Conservation (phyloP, 768 basidiomycete species). For the Peribolospora kevripleyi region DNA sequence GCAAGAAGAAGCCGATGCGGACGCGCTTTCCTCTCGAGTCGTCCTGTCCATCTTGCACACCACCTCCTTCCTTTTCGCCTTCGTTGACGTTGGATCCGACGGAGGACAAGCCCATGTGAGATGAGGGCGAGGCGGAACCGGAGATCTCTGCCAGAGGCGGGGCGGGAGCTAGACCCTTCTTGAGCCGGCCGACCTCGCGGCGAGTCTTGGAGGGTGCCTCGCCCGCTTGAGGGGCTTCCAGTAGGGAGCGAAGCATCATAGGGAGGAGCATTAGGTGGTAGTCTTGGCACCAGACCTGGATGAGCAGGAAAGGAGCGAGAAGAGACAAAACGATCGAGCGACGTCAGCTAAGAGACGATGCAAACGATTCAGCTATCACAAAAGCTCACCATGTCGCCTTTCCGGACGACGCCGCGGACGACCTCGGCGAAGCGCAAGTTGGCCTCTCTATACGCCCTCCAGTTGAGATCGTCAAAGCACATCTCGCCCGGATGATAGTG, state of each 20-base stretch:
- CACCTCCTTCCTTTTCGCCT: slow-evolving; percentile 3
- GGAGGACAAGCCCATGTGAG: background rate
- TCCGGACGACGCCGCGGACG: slow-evolving; percentile 48
- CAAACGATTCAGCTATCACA: slow-evolving; percentile 1
- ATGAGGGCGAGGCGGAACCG: background rate
- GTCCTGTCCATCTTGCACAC: slow-evolving; percentile 14
- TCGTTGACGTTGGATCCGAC: slow-evolving; percentile 7
- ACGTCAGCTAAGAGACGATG: background rate
- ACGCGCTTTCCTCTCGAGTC: slow-evolving; percentile 19
- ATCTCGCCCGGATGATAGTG: slow-evolving; percentile 98
- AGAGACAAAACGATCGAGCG: background rate
- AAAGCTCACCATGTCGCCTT: slow-evolving; percentile 63
- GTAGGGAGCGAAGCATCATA: slow-evolving; percentile 69
- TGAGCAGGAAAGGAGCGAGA: background rate
- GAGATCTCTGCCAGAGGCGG: background rate
- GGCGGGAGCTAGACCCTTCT: slow-evolving; percentile 32
- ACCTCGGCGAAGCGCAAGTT: slow-evolving; percentile 84
- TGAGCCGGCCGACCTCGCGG: slow-evolving; percentile 41
- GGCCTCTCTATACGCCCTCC: slow-evolving; percentile 91
- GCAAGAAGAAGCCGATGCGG: slow-evolving; percentile 95
- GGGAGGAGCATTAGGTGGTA: slow-evolving; percentile 95
- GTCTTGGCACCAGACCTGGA: slow-evolving; percentile 21
- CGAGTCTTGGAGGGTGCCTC: slow-evolving; percentile 31
- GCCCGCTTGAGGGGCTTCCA: slow-evolving; percentile 29
- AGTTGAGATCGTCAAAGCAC: slow-evolving; percentile 97